Evolutionary conservation across 805 yeast species (phyloP).

Genomic region (Maudiozyma bulderi): DNA sequence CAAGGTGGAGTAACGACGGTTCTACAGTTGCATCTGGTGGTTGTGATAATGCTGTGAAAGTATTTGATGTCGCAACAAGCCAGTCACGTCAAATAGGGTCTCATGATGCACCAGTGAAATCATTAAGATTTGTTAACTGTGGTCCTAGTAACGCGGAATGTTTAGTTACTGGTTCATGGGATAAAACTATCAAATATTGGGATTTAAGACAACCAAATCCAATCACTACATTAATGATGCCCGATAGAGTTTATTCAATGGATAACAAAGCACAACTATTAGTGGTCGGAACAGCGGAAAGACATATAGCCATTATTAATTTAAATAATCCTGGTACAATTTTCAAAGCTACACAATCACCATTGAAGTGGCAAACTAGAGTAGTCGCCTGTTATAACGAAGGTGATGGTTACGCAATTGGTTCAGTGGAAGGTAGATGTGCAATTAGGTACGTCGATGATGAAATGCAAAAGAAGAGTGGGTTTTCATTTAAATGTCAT

Average conservation of each 20-base stretch:
- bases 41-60: constrained; percentile 75
- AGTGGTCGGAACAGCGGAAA: constrained; percentile 91
- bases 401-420: constrained; percentile 88
- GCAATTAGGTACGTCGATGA: constrained; percentile 89
- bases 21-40: constrained; percentile 83
- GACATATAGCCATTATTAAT: constrained; percentile 69
- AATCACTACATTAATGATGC: constrained; percentile 67
- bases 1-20: constrained; percentile 83
- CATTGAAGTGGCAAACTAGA: constrained; percentile 85
- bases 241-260: constrained; percentile 88
- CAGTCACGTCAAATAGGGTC: constrained; percentile 78
- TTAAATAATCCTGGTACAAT: constrained; percentile 74
- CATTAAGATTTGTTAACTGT: constrained; percentile 69
- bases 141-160: constrained; percentile 73
- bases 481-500: constrained; percentile 92
- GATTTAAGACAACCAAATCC: constrained; percentile 82
- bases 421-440: constrained; percentile 91
- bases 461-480: constrained; percentile 55
- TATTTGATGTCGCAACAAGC: constrained; percentile 74
- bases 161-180: constrained; percentile 93
- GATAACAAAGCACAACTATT: constrained; percentile 70
- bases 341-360: constrained; percentile 63
- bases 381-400: constrained; percentile 75
- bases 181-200: constrained; percentile 90
- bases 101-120: constrained; percentile 72